phyloP scores from a whole-genome alignment of 2,329 filamentous ascomycete species.

The Sporothrix variecibatus region DNA sequence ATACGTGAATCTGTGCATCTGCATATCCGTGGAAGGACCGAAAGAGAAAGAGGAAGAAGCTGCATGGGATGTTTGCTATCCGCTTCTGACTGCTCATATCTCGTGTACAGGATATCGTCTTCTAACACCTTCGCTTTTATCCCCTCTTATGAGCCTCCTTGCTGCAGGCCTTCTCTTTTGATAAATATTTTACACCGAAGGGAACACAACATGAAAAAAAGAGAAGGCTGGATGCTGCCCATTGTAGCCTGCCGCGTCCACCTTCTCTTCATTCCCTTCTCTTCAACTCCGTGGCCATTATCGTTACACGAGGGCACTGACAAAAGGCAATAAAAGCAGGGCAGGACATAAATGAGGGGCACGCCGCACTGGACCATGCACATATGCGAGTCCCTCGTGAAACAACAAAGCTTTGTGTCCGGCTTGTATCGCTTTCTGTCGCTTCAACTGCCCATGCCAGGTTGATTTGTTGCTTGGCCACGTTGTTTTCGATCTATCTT shows the following conservation, averaged over 20 bases:
- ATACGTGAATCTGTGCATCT: neutral
- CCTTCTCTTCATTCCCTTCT: neutral
- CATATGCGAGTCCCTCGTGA: neutral
- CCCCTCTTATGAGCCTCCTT: neutral
- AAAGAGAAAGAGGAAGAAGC: neutral
- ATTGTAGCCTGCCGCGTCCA: neutral
- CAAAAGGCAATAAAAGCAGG: neutral
- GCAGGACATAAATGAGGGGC: neutral
- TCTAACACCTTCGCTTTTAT: neutral
- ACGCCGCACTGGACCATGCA: neutral
- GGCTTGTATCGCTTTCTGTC: neutral
- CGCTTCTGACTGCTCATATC: neutral
- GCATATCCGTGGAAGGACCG: neutral
- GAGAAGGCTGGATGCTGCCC: neutral
- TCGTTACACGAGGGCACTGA: too few species aligned
- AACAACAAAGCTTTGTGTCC: neutral
- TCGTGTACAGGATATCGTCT: neutral
- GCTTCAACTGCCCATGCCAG: neutral
- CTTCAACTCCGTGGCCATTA: neutral
- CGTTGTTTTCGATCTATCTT: too few species aligned
- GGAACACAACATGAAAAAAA: neutral
- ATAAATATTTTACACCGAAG: neutral
- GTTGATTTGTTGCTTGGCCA: too few species aligned
- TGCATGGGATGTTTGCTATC: neutral
- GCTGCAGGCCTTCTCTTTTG: neutral